Percentiles rank a stretch among this genome's conserved stretches.
These are phyloP conservation scores for Larix sibirica DNA, from an alignment of 83 land plant genomes.

Conservation along the genomic window DNA sequence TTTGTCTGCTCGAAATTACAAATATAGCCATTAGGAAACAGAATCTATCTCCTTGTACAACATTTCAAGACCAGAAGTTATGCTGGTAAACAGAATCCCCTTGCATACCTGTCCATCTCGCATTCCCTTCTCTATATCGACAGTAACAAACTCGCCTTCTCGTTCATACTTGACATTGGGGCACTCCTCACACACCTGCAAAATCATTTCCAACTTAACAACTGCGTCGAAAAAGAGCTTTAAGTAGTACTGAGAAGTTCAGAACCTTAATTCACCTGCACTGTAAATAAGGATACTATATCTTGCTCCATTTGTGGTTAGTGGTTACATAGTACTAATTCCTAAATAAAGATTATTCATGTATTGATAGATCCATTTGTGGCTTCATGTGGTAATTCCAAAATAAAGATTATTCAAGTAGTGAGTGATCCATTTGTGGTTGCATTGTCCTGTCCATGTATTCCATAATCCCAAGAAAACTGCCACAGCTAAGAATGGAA, in stretches of 20 bases:
- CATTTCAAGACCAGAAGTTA: background rate
- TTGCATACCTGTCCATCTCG: constrained; percentile 80
- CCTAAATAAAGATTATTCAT: too few species aligned
- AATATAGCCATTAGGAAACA: background rate
- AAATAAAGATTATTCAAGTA: too few species aligned
- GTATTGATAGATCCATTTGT: too few species aligned
- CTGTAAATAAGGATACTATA: too few species aligned
- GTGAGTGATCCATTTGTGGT: background rate
- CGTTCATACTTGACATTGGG: constrained; percentile 92
- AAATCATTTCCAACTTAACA: background rate
- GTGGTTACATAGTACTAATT: background rate
- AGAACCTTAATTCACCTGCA: background rate
- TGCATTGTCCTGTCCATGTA: background rate
- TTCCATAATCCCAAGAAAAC: background rate
- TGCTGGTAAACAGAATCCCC: background rate
- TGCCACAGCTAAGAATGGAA: background rate
- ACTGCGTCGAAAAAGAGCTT: background rate
- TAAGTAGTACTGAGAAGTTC: background rate
- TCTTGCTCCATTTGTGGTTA: background rate
- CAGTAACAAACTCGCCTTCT: constrained; percentile 73
- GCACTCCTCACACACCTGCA: constrained; percentile 93
- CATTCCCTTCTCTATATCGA: constrained; percentile 97
- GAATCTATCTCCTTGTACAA: background rate
- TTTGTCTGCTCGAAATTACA: background rate
- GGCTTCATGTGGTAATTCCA: too few species aligned